These are phyloP conservation scores for Tuctoria greenei DNA, from an alignment of 176 grass and related monocot genomes.

Conservation along the genomic window DNA sequence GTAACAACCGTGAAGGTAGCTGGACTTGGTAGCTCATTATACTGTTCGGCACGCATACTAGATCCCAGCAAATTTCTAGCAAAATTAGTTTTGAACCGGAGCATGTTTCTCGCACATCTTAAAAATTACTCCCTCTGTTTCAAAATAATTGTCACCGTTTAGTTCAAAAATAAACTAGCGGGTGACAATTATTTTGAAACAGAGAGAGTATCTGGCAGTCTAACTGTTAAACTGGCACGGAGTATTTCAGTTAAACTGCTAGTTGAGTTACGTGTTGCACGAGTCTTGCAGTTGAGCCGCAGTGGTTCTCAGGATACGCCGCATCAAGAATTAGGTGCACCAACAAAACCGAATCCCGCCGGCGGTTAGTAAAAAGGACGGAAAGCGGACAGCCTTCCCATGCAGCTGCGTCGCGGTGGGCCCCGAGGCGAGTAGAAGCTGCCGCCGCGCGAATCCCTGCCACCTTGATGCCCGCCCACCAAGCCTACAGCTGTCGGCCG, in stretches of 20 bases:
- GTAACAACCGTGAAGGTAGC: too few species aligned
- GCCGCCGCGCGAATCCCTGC: conserved; percentile 60
- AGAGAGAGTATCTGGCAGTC: too few species aligned
- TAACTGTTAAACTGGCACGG: not conserved
- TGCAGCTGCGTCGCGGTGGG: conserved; percentile 26
- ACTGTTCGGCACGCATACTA: too few species aligned
- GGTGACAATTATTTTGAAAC: too few species aligned
- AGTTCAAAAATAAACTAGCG: too few species aligned
- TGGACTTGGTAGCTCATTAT: too few species aligned
- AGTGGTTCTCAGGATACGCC: not conserved
- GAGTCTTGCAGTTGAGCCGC: not conserved
- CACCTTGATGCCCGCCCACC: conserved; percentile 43
- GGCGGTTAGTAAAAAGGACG: not conserved
- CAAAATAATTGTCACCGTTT: too few species aligned
- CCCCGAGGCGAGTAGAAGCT: conserved; percentile 37
- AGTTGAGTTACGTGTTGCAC: not conserved
- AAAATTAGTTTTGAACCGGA: too few species aligned
- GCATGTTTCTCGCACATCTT: too few species aligned
- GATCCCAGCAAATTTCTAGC: too few species aligned
- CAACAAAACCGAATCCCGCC: conserved; percentile 5
- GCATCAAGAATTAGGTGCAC: conserved; percentile 13
- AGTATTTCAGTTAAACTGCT: not conserved
- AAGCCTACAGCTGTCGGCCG: conserved; percentile 49
- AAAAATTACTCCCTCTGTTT: too few species aligned
- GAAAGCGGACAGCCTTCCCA: conserved; percentile 29